Conservation (phyloP, 768 basidiomycete genomes). For the Infundibulicybe gibba region DNA sequence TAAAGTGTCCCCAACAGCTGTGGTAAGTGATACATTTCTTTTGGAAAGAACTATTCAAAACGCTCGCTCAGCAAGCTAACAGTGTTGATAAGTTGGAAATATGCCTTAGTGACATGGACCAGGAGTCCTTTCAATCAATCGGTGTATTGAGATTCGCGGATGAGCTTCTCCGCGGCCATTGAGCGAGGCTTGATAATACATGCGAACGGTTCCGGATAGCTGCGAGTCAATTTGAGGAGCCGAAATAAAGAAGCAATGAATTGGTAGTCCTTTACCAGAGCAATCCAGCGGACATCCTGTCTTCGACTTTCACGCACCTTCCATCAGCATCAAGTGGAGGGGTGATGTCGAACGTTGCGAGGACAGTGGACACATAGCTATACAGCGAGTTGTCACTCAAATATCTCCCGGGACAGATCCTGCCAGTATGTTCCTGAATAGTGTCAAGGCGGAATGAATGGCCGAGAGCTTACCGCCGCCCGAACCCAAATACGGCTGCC, state of each 20-base stretch:
- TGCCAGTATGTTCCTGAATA: not conserved
- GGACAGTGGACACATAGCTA: slow-evolving; percentile 15
- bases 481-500: slow-evolving; percentile 8
- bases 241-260: not conserved
- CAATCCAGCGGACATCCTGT: slow-evolving; percentile 12
- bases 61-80: too few relatives aligned
- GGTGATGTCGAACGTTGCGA: slow-evolving; percentile 17
- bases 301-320: slow-evolving; percentile 8
- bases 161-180: slow-evolving; percentile 5
- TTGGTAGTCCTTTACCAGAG: not conserved
- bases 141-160: not conserved
- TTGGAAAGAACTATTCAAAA: too few relatives aligned
- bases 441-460: not conserved
- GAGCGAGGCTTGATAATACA: slow-evolving; percentile 15
- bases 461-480: slow-evolving; percentile 4
- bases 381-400: slow-evolving; percentile 18
- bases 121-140: too few relatives aligned
- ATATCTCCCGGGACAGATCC: slow-evolving; percentile 21
- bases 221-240: not conserved
- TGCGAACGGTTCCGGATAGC: slow-evolving; percentile 12
- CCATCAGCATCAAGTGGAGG: slow-evolving; percentile 13
- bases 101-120: too few relatives aligned
- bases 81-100: too few relatives aligned
- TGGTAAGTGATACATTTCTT: too few relatives aligned
- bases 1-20: too few relatives aligned